Conservation (phyloP, 2,329 filamentous ascomycete genomes). For the Fusarium sp. region DNA sequence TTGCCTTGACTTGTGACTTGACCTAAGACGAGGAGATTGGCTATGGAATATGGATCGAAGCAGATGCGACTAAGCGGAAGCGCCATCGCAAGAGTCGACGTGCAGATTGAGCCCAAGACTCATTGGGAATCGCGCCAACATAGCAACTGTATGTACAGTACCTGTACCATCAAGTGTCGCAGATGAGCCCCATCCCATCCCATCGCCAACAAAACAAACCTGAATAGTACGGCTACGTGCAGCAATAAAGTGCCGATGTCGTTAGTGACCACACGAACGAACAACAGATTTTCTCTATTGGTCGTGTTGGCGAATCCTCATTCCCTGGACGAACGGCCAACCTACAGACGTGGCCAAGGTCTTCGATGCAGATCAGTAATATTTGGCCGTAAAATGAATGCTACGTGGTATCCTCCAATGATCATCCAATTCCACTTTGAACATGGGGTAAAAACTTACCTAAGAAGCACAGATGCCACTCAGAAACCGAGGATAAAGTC, state of each 20-base stretch:
- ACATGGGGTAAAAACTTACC: conserved; percentile 29
- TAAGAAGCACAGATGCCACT: conserved; percentile 20
- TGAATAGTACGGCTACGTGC: neutral
- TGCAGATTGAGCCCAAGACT: conserved; percentile 38
- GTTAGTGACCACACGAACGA: conserved; percentile 15
- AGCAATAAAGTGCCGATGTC: conserved; percentile 19
- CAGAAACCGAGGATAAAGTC: conserved; percentile 6
- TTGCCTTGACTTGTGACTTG: conserved; percentile 17
- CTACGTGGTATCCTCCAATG: conserved; percentile 25
- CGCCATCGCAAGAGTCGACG: conserved; percentile 41
- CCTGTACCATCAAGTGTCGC: conserved; percentile 4
- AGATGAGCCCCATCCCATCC: conserved; percentile 29
- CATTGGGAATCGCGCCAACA: conserved; percentile 33
- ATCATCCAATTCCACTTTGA: conserved; percentile 32
- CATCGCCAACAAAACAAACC: conserved; percentile 24
- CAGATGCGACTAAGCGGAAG: conserved; percentile 47
- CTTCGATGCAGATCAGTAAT: conserved; percentile 18
- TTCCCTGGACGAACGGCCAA: conserved; percentile 15
- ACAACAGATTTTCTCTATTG: conserved; percentile 18
- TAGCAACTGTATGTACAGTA: conserved; percentile 5
- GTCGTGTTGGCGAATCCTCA: conserved; percentile 14
- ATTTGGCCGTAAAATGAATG: conserved; percentile 1
- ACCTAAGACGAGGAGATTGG: conserved; percentile 47
- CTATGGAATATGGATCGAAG: conserved; percentile 41
- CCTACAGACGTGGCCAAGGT: conserved; percentile 21